A percentile compares a stretch with the other conserved stretches of the same genome.
Conservation (phyloP, 441 rosid genomes). For the Capsella rubella region DNA sequence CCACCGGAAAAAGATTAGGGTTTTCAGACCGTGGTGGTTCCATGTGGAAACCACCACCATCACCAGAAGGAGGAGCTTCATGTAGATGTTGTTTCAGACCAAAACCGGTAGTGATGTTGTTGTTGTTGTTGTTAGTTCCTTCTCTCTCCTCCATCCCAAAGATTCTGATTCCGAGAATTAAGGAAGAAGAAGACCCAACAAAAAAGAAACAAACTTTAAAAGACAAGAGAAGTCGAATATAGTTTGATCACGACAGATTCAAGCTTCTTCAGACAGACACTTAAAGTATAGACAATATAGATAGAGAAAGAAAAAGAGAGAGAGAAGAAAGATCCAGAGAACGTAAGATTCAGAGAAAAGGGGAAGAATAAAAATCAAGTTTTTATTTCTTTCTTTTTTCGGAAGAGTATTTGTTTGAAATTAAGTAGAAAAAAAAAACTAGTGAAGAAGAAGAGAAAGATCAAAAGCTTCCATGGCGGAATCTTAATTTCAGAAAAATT, state of each 20-base stretch:
- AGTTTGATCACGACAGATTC: conserved; percentile 44
- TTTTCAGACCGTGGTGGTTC: conserved; percentile 62
- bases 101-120: conserved; percentile 49
- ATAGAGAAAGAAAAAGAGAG: neutral
- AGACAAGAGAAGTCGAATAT: conserved; percentile 47
- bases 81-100: conserved; percentile 54
- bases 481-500: conserved; percentile 29
- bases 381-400: conserved; percentile 17
- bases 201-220: conserved; percentile 32
- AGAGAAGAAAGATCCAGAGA: conserved; percentile 39
- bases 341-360: conserved; percentile 42
- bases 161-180: conserved; percentile 49
- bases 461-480: conserved; percentile 56
- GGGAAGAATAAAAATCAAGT: conserved; percentile 29
- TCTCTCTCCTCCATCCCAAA: conserved; percentile 69
- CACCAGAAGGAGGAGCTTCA: conserved; percentile 53
- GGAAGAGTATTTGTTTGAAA: neutral
- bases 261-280: conserved; percentile 27
- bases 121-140: conserved; percentile 48
- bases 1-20: conserved; percentile 49
- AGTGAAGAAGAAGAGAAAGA: conserved; percentile 46
- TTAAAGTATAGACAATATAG: conserved; percentile 19
- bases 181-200: conserved; percentile 44
- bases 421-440: conserved; percentile 31
- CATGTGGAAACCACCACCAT: conserved; percentile 47